Base-by-base conservation (phyloP, 208 protist species). In the Tritrichomonas foetus region DNA sequence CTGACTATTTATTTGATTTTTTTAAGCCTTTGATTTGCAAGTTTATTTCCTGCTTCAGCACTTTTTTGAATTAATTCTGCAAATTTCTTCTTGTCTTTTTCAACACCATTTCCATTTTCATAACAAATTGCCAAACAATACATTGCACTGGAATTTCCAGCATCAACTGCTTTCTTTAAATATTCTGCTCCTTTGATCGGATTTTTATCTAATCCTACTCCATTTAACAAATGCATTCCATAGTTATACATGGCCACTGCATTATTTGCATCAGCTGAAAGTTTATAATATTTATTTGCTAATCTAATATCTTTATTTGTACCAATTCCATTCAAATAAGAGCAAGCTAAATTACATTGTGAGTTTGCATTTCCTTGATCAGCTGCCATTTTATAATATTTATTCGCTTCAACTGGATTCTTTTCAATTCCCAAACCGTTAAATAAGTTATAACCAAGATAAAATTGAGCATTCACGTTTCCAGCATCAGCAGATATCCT, bases 351-450 rank as follows among this genome's bases (percentile, higher is more conserved):
- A 22, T 92, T 53, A 33, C 61, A 50, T 13, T 50, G 36, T 9
- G 16, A 14, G 47, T 39, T 61, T 11, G 80, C 16, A 47, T 92
- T 92, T 8, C 36, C 44, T 61, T 92, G 80, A 30, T 92, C 80
- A 36, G 80, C 80, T 39, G 69, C 36, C n/a, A 78, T 14, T 78
- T 78, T 78, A n/a, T 78, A 78, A n/a, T 78, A 78, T 20, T 78
- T n/a, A 11, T 39, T n/a, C 36, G 69, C 69, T 47, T 78, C 44
- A 16, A 47, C 33, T 20, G 33, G 20, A 20, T 78, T 36, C 20
- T 78, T 78, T 47, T 78, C 69, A 47, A 78, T 44, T 47, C 69
- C 69, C 3, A 14, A 47, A 27, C 69, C 69, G 33, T 78, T 78
- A 20, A 50, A 82, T 33, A 50, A 50, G 41, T 82, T 50, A 20